These are phyloP conservation scores for Pseudocercospora cruenta DNA, from an alignment of 2,329 filamentous ascomycete genomes.

Conservation along the genomic window DNA sequence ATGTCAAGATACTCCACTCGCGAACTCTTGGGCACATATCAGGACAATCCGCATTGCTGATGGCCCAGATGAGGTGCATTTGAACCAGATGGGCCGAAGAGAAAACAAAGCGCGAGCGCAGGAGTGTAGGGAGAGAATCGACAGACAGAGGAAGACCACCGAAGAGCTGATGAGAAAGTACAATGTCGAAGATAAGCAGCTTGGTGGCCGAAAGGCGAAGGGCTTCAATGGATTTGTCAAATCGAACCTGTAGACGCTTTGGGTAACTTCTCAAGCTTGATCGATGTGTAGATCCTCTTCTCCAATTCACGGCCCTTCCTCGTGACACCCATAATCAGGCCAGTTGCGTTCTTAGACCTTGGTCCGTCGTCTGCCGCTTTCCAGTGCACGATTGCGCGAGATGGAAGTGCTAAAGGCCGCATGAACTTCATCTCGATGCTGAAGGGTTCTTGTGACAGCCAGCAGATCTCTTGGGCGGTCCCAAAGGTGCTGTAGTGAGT, in stretches of 20 bases:
- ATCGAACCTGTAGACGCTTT: conserved; percentile 43
- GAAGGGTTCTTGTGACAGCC: too few species aligned
- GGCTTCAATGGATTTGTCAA: conserved; percentile 33
- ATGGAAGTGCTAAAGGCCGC: too few species aligned
- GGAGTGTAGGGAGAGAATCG: conserved; percentile 59
- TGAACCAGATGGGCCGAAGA: conserved; percentile 77
- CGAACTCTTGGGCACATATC: conserved; percentile 53
- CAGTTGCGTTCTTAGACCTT: too few species aligned
- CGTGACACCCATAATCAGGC: too few species aligned
- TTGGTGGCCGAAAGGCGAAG: conserved; percentile 44
- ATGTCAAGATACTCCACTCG: conserved; percentile 90
- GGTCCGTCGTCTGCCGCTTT: too few species aligned
- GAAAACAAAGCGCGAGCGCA: conserved; percentile 69
- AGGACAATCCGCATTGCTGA: conserved; percentile 56
- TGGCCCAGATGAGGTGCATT: conserved; percentile 93
- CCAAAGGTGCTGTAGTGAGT: too few species aligned
- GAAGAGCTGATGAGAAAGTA: conserved; percentile 68
- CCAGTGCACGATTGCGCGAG: too few species aligned
- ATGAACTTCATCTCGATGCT: too few species aligned
- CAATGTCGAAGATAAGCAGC: conserved; percentile 47
- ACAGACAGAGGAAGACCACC: conserved; percentile 66
- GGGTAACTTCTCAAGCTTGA: background rate
- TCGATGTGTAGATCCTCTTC: background rate
- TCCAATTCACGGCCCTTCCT: background rate
- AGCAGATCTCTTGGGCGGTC: too few species aligned